These are phyloP conservation scores for Rugonectria rugulosa DNA, from an alignment of 2,329 filamentous ascomycete genomes.

Conservation along the genomic window DNA sequence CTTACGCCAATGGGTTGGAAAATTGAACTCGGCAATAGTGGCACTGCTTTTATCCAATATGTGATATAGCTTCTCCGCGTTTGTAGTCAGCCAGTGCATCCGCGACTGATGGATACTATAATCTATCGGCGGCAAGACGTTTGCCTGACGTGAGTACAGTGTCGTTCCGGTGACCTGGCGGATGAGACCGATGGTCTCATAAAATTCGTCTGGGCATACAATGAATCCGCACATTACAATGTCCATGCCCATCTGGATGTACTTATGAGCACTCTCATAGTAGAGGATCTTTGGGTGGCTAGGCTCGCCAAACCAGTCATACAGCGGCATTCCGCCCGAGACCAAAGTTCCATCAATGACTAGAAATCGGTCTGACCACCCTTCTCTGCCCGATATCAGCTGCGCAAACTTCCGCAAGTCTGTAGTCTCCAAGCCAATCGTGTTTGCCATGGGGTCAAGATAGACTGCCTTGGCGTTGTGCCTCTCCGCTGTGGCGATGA, in stretches of 20 bases:
- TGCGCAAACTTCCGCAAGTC: slow-evolving; percentile 19
- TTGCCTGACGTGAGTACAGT: slow-evolving; percentile 20
- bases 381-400: slow-evolving; percentile 9
- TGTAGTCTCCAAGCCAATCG: slow-evolving; percentile 16
- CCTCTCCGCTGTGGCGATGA: slow-evolving; percentile 20
- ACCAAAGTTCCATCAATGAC: slow-evolving; percentile 19
- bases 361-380: slow-evolving; percentile 17
- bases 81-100: slow-evolving; percentile 21
- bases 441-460: slow-evolving; percentile 25
- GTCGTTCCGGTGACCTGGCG: slow-evolving; percentile 22
- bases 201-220: slow-evolving; percentile 16
- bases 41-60: slow-evolving; percentile 16
- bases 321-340: slow-evolving; percentile 18
- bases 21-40: slow-evolving; percentile 20
- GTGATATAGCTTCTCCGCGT: slow-evolving; percentile 19
- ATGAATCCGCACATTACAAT: slow-evolving; percentile 23
- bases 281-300: slow-evolving; percentile 21
- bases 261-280: slow-evolving; percentile 23
- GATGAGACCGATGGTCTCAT: slow-evolving; percentile 21
- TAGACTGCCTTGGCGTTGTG: slow-evolving; percentile 23
- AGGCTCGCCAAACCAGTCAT: slow-evolving; percentile 19
- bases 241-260: slow-evolving; percentile 24
- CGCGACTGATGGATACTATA: slow-evolving; percentile 18
- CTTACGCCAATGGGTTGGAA: slow-evolving; percentile 24
- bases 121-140: slow-evolving; percentile 22